A percentile compares a stretch with the other conserved stretches of the same genome.
Conservation (phyloP, 257 asterid species). For the Prunella vulgaris region DNA sequence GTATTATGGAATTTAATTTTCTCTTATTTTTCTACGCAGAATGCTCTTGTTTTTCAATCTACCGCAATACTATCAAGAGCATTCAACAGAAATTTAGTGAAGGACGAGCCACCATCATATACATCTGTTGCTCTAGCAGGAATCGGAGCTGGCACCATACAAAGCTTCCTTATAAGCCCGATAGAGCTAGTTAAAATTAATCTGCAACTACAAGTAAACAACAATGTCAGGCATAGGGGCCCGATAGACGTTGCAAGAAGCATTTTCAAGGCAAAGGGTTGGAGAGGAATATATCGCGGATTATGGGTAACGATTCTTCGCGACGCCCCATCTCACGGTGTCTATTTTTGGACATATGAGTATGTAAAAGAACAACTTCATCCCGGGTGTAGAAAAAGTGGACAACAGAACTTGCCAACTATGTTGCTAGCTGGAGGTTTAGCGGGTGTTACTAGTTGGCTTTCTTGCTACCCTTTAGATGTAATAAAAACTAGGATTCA, state of each 20-base stretch:
- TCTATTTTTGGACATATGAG: constrained; percentile 74
- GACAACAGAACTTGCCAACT: constrained; percentile 48
- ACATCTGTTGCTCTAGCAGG: constrained; percentile 58
- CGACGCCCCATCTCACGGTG: constrained; percentile 71
- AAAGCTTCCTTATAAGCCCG: constrained; percentile 64
- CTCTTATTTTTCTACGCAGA: constrained; percentile 30
- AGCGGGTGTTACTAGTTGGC: constrained; percentile 79
- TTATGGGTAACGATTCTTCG: constrained; percentile 56
- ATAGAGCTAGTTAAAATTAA: constrained; percentile 78
- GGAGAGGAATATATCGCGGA: constrained; percentile 62
- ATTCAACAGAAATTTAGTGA: constrained; percentile 27
- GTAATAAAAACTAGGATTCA: constrained; percentile 75
- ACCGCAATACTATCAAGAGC: constrained; percentile 55
- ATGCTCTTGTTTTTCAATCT: constrained; percentile 68
- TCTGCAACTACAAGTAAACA: constrained; percentile 45
- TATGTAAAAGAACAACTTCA: constrained; percentile 53
- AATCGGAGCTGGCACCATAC: constrained; percentile 60
- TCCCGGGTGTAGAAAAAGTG: constrained; percentile 57
- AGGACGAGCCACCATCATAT: constrained; percentile 54
- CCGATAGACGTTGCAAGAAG: constrained; percentile 42
- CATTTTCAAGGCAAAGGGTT: constrained; percentile 45
- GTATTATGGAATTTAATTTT: too few species aligned
- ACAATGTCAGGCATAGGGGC: constrained; percentile 31
- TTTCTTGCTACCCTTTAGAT: constrained; percentile 66
- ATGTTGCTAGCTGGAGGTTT: constrained; percentile 74